Percentiles rank a stretch among this genome's conserved stretches.
phyloP scores from a whole-genome alignment of 768 basidiomycete genomes.

The Rhizopogon sp. region DNA sequence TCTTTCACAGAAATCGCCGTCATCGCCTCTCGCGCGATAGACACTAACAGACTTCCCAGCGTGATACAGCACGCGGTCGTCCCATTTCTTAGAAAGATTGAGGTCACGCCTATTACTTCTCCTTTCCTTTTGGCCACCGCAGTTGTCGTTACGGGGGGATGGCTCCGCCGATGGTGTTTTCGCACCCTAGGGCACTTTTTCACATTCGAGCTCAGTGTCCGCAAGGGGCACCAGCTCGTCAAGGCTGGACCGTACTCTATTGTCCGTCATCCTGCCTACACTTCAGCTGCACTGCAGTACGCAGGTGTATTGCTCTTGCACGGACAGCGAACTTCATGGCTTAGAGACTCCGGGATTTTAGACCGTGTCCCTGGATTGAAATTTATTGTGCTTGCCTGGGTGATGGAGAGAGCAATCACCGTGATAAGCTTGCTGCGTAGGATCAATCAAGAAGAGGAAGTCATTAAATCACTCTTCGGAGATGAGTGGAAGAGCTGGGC shows the following conservation, averaged over 20 bases:
- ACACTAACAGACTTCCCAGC: neutral
- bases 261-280: constrained; percentile 27
- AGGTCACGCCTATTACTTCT: constrained; percentile 5
- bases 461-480: constrained; percentile 26
- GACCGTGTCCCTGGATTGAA: constrained; percentile 2
- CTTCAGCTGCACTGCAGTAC: constrained; percentile 9
- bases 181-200: constrained; percentile 20
- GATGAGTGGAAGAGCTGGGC: constrained; percentile 30
- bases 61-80: neutral
- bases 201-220: constrained; percentile 24
- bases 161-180: constrained; percentile 22
- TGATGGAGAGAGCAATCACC: neutral
- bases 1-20: neutral
- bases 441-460: constrained; percentile 23
- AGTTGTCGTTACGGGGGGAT: constrained; percentile 12
- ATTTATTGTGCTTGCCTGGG: neutral
- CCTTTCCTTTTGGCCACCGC: constrained; percentile 13
- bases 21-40: neutral
- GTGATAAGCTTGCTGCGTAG: constrained; percentile 1
- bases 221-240: constrained; percentile 19
- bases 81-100: neutral
- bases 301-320: constrained; percentile 3
- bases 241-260: constrained; percentile 23
- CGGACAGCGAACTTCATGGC: constrained; percentile 8
- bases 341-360: constrained; percentile 9